Percentiles rank a stretch among this genome's conserved stretches.
Evolutionary conservation across 164 flowering plant genomes (phyloP).

Genomic region (Magnolia sinica): DNA sequence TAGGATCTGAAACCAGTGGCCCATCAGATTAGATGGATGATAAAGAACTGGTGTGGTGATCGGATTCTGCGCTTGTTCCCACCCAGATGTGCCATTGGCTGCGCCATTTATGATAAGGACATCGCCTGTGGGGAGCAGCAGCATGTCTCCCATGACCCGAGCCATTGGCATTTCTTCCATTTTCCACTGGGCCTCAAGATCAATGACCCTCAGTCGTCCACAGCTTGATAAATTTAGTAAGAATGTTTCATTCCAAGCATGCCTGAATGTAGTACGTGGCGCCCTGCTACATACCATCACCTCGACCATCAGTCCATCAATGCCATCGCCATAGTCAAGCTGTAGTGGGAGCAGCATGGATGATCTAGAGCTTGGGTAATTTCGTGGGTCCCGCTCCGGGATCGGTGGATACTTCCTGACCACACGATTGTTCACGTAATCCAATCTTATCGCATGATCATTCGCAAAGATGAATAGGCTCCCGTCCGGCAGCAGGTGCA

Average conservation of each 20-base stretch:
- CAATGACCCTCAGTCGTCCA: constrained; percentile 53
- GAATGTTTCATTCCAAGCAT: constrained; percentile 18
- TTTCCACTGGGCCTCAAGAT: no score
- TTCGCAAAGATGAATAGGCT: constrained; percentile 78
- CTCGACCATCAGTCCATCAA: constrained; percentile 23
- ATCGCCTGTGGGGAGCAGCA: no score
- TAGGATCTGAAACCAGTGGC: no score
- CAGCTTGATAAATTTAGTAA: constrained; percentile 55
- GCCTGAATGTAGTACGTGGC: constrained; percentile 37
- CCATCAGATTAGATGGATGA: no score
- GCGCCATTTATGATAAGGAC: no score
- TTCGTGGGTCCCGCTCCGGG: constrained; percentile 52
- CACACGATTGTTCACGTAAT: constrained; percentile 37
- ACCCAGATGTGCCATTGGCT: no score
- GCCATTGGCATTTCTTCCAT: no score
- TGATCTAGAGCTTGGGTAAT: constrained; percentile 82
- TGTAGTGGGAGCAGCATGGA: constrained; percentile 65
- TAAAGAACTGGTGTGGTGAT: no score
- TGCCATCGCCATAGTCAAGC: no score
- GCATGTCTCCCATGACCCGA: no score
- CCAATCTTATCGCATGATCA: constrained; percentile 49
- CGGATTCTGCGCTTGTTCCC: no score
- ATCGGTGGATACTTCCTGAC: constrained; percentile 52
- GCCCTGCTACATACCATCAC: constrained; percentile 86
- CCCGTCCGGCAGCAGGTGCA: constrained; percentile 73